Conservation (phyloP, 2,329 filamentous ascomycete species). For the Aureobasidium melanogenum region DNA sequence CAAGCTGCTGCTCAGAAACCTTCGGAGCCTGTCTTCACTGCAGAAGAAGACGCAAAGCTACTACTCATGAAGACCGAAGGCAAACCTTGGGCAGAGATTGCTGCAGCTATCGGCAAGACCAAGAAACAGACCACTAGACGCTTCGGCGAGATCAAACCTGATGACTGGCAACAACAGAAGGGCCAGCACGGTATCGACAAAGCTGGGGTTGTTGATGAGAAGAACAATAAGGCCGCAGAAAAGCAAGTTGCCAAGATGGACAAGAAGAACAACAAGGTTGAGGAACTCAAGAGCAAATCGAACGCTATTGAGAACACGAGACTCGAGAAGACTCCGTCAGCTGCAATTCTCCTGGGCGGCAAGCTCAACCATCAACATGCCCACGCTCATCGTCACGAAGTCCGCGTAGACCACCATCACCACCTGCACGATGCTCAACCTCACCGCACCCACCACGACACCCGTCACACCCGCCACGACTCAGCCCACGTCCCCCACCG, state of each 20-base stretch:
- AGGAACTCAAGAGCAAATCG: background rate
- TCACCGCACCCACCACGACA: background rate
- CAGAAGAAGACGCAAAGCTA: slow-evolving; percentile 34
- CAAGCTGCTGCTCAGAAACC: background rate
- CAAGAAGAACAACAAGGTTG: slow-evolving; percentile 16
- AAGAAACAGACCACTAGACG: slow-evolving; percentile 17
- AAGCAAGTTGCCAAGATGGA: slow-evolving; percentile 12
- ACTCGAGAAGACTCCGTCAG: background rate
- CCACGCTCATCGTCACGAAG: background rate
- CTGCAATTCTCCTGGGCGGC: background rate
- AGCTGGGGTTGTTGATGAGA: slow-evolving; percentile 7
- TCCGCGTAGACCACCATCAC: background rate
- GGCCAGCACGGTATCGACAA: background rate
- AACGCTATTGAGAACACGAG: slow-evolving; percentile 12
- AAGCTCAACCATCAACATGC: background rate
- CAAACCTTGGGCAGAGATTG: slow-evolving; percentile 17
- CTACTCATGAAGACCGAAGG: slow-evolving; percentile 27
- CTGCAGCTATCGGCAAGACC: slow-evolving; percentile 18
- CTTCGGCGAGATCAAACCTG: slow-evolving; percentile 30
- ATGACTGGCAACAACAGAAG: background rate
- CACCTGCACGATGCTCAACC: background rate
- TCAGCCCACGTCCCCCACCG: background rate
- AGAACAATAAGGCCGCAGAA: slow-evolving; percentile 8
- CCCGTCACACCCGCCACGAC: background rate
- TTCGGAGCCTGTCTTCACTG: slow-evolving; percentile 21